Base-by-base conservation (phyloP, 805 yeast species). In the Naumovozyma baii region DNA sequence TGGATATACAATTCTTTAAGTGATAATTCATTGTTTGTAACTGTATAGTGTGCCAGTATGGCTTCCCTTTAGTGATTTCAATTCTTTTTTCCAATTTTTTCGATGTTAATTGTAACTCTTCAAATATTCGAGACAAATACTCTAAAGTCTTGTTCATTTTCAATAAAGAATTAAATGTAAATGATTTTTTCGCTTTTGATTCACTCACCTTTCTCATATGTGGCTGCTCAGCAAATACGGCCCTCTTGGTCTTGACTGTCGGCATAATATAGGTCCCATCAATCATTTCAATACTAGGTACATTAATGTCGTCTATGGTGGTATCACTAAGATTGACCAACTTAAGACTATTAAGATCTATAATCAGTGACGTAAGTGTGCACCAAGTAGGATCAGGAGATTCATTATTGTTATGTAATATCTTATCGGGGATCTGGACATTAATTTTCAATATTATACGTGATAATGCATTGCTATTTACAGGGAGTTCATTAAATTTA, bases 81-180 rank as follows among this genome's bases (percentile, higher is more conserved):
- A 45, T 25, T 1, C 30, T 18, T 4, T 33, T 33, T 29, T 51
- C 57, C 14, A 57, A 31, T 19, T 37, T 38, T 2, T 25, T 18
- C 1, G 59, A 48, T 16, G 49, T 37, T 2, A 34, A 35, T 1
- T 15, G 18, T 12, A 42, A 47, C 32, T 58, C 64, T 18, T 46
- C 43, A 16, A 28, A 32, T 1, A 50, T 45, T 37, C 56, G 57
- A 3, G 46, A 39, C 12, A 38, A 40, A 41, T 57, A 57, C 33
- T 58, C 62, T 4, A 55, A 28, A n/a, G 54, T 26, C 30, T 51
- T 59, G 26, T 52, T 57, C 17, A 59, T 18, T 31, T 58, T 59
- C 14, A 59, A 37, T 10, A 52, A 38, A 3, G 51, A 40, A 41
- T 54, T 59, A 37, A 48, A 59, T 13, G 47, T 47, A 18, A 65